phyloP scores from a whole-genome alignment of 257 asterid species.

The Agastache rugosa region DNA sequence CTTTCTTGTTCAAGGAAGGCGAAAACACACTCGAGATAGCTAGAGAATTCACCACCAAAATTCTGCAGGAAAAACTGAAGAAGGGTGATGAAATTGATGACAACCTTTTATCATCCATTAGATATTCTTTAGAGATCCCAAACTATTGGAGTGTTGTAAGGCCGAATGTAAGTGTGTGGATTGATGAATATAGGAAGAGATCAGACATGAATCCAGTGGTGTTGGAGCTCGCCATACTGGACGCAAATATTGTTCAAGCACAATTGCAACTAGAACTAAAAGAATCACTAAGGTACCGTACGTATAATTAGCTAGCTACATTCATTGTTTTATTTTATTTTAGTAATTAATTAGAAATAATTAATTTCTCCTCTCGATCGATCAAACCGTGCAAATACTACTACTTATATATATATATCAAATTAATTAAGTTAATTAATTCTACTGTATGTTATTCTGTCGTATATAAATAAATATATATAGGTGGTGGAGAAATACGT shows the following conservation, averaged over 20 bases:
- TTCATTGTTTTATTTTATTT: no score
- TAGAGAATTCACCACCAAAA: slow-evolving; percentile 8
- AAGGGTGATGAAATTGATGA: not conserved
- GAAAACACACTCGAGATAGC: slow-evolving; percentile 44
- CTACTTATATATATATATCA: no score
- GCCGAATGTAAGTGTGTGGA: no score
- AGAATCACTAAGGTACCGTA: slow-evolving; percentile 11
- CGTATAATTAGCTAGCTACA: no score
- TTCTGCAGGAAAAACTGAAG: not conserved
- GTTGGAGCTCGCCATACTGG: slow-evolving; percentile 54
- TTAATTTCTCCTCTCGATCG: no score
- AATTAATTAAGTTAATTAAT: no score
- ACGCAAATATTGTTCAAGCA: slow-evolving; percentile 57
- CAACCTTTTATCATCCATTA: no score
- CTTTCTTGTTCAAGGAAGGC: slow-evolving; percentile 37
- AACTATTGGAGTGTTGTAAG: no score
- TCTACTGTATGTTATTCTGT: no score
- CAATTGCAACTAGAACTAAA: slow-evolving; percentile 44
- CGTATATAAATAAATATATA: not conserved
- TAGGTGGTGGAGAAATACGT: slow-evolving; percentile 57
- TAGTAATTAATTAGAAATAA: no score
- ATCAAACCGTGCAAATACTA: no score
- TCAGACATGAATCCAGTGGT: slow-evolving; percentile 31
- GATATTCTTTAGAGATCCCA: no score
- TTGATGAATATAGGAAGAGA: slow-evolving; percentile 36